Evolutionary conservation across 768 basidiomycete species (phyloP).

Genomic region (Clavaria fumosa): DNA sequence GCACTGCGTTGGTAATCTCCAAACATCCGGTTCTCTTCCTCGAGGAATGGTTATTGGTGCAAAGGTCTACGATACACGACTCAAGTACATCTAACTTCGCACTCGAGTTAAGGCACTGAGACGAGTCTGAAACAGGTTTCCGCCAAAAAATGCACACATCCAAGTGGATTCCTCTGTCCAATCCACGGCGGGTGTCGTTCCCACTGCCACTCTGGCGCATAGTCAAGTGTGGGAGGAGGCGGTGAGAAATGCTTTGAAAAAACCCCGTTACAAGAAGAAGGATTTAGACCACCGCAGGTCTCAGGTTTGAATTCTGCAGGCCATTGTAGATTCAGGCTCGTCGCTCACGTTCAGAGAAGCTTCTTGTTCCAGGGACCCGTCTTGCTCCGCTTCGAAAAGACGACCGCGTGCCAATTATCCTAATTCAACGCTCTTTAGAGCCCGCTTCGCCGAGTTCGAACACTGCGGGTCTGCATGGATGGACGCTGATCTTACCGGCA

Average conservation of each 20-base stretch:
- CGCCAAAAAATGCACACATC: constrained; percentile 61
- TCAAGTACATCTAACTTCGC: constrained; percentile 42
- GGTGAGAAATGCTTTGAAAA: constrained; percentile 33
- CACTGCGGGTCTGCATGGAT: constrained; percentile 53
- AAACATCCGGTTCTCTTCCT: constrained; percentile 51
- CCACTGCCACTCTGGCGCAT: constrained; percentile 41
- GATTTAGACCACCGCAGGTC: constrained; percentile 75
- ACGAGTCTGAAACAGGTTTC: constrained; percentile 47
- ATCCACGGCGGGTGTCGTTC: constrained; percentile 35
- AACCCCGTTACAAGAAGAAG: constrained; percentile 62
- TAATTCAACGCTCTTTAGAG: constrained; percentile 67
- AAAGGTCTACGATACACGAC: constrained; percentile 70
- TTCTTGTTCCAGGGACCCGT: constrained; percentile 58
- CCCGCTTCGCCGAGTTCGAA: constrained; percentile 14
- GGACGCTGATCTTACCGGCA: constrained; percentile 72
- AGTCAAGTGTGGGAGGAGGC: constrained; percentile 63
- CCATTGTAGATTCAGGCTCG: background rate
- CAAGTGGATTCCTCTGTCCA: too few species aligned
- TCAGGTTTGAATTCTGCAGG: constrained; percentile 32
- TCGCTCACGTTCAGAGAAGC: constrained; percentile 29
- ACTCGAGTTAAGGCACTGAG: too few species aligned
- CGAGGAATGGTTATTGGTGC: constrained; percentile 67
- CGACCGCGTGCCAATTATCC: constrained; percentile 67
- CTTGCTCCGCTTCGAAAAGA: constrained; percentile 59
- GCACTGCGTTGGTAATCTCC: constrained; percentile 41